phyloP scores from a whole-genome alignment of 805 yeast genomes.

The Huiozyma sinensis region DNA sequence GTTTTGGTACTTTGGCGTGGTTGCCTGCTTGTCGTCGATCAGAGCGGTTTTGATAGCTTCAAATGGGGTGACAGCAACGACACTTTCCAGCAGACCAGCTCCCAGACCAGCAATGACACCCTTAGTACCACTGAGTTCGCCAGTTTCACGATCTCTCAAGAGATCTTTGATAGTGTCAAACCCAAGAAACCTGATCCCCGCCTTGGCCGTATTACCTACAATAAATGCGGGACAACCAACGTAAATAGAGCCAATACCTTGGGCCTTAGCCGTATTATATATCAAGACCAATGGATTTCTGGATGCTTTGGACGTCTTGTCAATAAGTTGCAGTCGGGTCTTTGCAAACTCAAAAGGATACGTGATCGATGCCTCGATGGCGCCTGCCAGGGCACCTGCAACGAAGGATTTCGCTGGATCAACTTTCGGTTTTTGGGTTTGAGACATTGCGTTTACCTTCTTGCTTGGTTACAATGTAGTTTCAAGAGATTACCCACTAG shows the following conservation, averaged over 20 bases:
- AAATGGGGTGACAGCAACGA: slow-evolving; percentile 91
- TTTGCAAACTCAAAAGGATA: slow-evolving; percentile 97
- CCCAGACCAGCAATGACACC: slow-evolving; percentile 97
- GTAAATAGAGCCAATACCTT: slow-evolving; percentile 71
- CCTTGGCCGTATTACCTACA: slow-evolving; percentile 91
- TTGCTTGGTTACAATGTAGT: no score
- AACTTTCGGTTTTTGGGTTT: slow-evolving; percentile 19
- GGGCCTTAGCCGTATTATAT: slow-evolving; percentile 59
- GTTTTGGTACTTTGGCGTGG: slow-evolving; percentile 65
- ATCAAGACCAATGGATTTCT: slow-evolving; percentile 80
- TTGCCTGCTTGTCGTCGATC: slow-evolving; percentile 80
- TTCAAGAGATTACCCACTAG: neutral
- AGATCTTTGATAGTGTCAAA: slow-evolving; percentile 76
- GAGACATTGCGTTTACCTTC: slow-evolving; percentile 3
- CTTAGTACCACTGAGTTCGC: slow-evolving; percentile 77
- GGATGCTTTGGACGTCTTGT: slow-evolving; percentile 51
- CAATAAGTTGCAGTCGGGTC: slow-evolving; percentile 77
- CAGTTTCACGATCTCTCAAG: slow-evolving; percentile 64
- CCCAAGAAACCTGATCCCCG: slow-evolving; percentile 89
- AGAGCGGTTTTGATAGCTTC: slow-evolving; percentile 94
- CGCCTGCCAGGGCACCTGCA: slow-evolving; percentile 97
- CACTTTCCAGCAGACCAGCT: slow-evolving; percentile 87
- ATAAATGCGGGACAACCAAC: slow-evolving; percentile 97
- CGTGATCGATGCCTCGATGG: slow-evolving; percentile 83
- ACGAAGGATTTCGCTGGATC: slow-evolving; percentile 76